These are phyloP conservation scores for Protomyces lactucae-debilis DNA, from an alignment of 1,139 yeast species.

Conservation along the genomic window DNA sequence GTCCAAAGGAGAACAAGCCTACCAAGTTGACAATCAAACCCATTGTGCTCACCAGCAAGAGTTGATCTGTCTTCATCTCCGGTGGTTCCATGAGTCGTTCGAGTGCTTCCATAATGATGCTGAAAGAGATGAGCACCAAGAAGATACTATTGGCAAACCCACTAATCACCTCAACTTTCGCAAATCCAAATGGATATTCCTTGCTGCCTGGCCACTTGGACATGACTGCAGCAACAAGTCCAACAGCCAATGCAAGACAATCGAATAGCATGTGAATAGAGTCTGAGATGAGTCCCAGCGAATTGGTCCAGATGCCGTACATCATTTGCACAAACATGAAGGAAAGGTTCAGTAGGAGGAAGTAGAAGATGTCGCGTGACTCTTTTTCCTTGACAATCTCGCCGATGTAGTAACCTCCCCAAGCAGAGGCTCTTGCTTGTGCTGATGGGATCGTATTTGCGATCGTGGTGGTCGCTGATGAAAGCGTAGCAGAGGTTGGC, in stretches of 20 bases:
- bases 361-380: slow-evolving; percentile 58
- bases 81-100: slow-evolving; percentile 78
- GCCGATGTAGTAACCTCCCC: background rate
- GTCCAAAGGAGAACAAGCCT: slow-evolving; percentile 91
- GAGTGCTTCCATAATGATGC: slow-evolving; percentile 79
- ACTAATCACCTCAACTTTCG: slow-evolving; percentile 81
- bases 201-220: slow-evolving; percentile 59
- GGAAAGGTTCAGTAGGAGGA: slow-evolving; percentile 73
- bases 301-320: slow-evolving; percentile 87
- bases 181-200: slow-evolving; percentile 78
- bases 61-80: slow-evolving; percentile 72
- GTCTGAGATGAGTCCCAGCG: slow-evolving; percentile 85
- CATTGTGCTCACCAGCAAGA: slow-evolving; percentile 72
- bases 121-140: slow-evolving; percentile 79
- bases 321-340: slow-evolving; percentile 92
- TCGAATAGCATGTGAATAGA: slow-evolving; percentile 86
- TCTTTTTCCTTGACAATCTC: slow-evolving; percentile 15
- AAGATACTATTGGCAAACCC: slow-evolving; percentile 93
- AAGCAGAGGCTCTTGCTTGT: background rate
- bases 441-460: background rate
- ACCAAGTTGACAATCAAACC: slow-evolving; percentile 86
- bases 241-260: slow-evolving; percentile 82
- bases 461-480: background rate
- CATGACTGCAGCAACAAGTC: slow-evolving; percentile 74
- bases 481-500: background rate